Evolutionary conservation across 495 filamentous ascomycete species (phyloP), one percentile per base, ranked within the genome.

Genomic region (Penicillium paxilli): DNA sequence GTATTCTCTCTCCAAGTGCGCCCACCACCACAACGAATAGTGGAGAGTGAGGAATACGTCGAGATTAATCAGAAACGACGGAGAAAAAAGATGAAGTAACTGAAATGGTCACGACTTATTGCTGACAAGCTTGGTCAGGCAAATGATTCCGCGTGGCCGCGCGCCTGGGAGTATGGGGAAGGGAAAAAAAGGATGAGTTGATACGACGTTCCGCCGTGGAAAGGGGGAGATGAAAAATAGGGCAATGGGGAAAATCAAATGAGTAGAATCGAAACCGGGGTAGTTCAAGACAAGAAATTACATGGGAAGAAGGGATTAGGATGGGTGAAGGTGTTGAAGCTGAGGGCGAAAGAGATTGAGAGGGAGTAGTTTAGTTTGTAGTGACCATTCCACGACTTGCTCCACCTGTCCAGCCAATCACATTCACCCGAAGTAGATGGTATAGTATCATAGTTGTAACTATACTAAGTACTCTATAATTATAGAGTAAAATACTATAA

Each of bases 291-390:
- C 54, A 47, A 50, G 4, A 54, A 56, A 28, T 21, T 42, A 57
- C 42, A 46, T 8, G 11, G 44, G 38, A 33, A 33, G 46, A 57
- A 24, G 49, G 24, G 45, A 52, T 35, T 59, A 50, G 49, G 48
- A 48, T 46, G 53, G 37, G 37, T 16, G 45, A 30, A 30, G 46
- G 14, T 5, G 40, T 42, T 52, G 20, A 30, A 23, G 42, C 20
- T 48, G 53, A 53, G 44, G 26, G 44, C 23, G 46, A 50, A 38
- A 53, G 46, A 53, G 44, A 49, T 55, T 48, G 58, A 56, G 33
- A 44, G 38, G 51, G 44, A 28, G 51, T 45, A 44, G 52, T 56
- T 65, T 62, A 68, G 61, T 72, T 66, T 70, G 63, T 63, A 65
- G 51, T 54, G 58, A 57, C 46, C 52, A 57, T 58, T 59, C 47